These are phyloP conservation scores for Camellia oleifera DNA, from an alignment of 179 eudicot species.

Conservation along the genomic window DNA sequence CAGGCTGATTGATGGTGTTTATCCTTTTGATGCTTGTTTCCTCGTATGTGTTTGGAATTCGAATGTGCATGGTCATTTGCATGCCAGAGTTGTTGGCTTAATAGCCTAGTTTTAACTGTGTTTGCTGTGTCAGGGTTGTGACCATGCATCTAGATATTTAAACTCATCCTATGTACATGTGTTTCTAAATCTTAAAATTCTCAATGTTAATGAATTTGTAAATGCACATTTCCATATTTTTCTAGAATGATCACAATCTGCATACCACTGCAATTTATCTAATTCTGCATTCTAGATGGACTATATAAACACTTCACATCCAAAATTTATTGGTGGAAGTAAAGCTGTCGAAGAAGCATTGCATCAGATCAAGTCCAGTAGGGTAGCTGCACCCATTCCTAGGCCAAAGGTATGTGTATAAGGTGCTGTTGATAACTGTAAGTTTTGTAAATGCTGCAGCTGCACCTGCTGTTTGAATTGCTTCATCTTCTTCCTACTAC, in stretches of 20 bases:
- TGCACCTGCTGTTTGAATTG: not conserved
- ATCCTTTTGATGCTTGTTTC: not conserved
- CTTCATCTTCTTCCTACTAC: not conserved
- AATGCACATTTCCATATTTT: not conserved
- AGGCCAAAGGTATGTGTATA: conserved; percentile 55
- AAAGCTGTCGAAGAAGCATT: conserved; percentile 79
- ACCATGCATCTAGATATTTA: not conserved
- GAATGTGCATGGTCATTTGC: not conserved
- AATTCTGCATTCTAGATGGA: conserved; percentile 63
- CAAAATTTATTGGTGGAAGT: conserved; percentile 88
- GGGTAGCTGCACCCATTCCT: conserved; percentile 43
- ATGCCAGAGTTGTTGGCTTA: not conserved
- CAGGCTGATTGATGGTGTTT: not conserved
- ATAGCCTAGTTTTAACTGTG: not conserved
- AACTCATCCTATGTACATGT: not conserved
- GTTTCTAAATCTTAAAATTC: not conserved
- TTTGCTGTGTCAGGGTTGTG: not conserved
- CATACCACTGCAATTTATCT: not conserved
- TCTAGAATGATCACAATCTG: not conserved
- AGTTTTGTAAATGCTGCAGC: not conserved
- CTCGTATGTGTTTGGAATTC: not conserved
- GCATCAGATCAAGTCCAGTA: conserved; percentile 59
- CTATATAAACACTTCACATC: conserved; percentile 95
- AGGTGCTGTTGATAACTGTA: not conserved
- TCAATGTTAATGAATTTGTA: not conserved